Evolutionary conservation across 257 asterid species (phyloP).

Genomic region (Haberlea rhodopensis): DNA sequence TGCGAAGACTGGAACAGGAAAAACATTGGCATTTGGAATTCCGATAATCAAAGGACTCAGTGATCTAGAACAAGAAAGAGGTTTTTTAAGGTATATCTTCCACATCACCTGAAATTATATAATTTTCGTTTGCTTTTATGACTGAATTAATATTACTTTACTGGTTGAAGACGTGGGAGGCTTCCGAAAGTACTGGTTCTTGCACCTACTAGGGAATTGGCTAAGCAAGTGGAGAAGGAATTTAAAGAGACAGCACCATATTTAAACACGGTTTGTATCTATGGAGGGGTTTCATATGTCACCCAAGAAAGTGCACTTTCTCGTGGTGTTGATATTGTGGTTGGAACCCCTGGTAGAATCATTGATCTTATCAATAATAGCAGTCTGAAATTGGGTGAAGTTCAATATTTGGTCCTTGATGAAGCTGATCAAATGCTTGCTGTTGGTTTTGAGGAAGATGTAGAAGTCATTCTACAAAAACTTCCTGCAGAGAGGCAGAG

Average conservation of each 20-base stretch:
- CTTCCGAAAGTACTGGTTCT: conserved; percentile 85
- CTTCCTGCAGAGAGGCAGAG: conserved; percentile 84
- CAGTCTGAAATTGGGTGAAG: conserved; percentile 75
- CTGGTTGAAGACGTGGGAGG: conserved; percentile 60
- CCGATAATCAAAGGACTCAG: conserved; percentile 75
- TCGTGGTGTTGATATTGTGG: conserved; percentile 92
- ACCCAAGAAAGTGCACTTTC: conserved; percentile 75
- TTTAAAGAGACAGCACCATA: conserved; percentile 79
- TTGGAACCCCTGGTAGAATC: conserved; percentile 98
- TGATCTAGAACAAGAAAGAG: conserved; percentile 51
- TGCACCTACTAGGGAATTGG: conserved; percentile 97
- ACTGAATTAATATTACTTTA: conserved; percentile 18
- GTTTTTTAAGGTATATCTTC: conserved; percentile 54
- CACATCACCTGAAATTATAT: not conserved
- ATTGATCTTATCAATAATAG: conserved; percentile 74
- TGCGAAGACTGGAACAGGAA: conserved; percentile 98
- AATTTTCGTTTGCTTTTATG: conserved; percentile 12
- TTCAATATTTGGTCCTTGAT: conserved; percentile 85
- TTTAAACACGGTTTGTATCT: conserved; percentile 65
- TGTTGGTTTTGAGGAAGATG: conserved; percentile 98
- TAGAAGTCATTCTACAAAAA: conserved; percentile 66
- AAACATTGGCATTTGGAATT: conserved; percentile 98
- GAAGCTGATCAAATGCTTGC: conserved; percentile 99
- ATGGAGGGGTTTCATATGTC: conserved; percentile 85
- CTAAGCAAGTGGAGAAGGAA: conserved; percentile 95